Conservation (phyloP, 768 basidiomycete genomes). For the Hydnomerulius pinastri region DNA sequence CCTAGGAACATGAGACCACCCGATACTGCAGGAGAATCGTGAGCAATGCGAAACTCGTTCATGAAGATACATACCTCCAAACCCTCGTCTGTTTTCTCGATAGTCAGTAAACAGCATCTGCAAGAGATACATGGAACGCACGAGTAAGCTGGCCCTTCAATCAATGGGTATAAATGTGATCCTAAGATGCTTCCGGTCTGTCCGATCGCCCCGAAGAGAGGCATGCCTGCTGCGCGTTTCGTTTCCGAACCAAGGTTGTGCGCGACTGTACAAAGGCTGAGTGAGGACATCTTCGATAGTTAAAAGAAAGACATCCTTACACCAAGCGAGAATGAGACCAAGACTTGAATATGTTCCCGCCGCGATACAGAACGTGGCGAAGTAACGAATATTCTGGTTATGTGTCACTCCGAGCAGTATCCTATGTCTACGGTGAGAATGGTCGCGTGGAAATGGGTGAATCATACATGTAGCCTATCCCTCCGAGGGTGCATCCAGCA, state of each 20-base stretch:
- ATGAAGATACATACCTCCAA: conserved; percentile 15
- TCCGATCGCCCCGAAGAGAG: conserved; percentile 44
- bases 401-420: conserved; percentile 37
- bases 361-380: conserved; percentile 47
- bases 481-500: conserved; percentile 33
- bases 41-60: background rate
- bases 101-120: background rate
- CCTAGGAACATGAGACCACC: conserved; percentile 27
- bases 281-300: background rate
- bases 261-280: conserved; percentile 29
- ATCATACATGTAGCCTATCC: conserved; percentile 44
- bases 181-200: conserved; percentile 43
- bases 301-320: conserved; percentile 29
- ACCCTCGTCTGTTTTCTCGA: conserved; percentile 14
- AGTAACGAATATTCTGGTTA: conserved; percentile 41
- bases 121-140: conserved; percentile 14
- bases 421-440: conserved; percentile 8
- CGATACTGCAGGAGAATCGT: conserved; percentile 11
- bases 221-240: conserved; percentile 44
- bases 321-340: conserved; percentile 50
- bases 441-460: background rate
- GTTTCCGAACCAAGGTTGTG: conserved; percentile 48
- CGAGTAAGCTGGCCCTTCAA: conserved; percentile 42
- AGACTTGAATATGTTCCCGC: conserved; percentile 48
- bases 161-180: conserved; percentile 43